Evolutionary conservation across 768 basidiomycete species (phyloP).

Genomic region (Termitomyces eurrhizus): DNA sequence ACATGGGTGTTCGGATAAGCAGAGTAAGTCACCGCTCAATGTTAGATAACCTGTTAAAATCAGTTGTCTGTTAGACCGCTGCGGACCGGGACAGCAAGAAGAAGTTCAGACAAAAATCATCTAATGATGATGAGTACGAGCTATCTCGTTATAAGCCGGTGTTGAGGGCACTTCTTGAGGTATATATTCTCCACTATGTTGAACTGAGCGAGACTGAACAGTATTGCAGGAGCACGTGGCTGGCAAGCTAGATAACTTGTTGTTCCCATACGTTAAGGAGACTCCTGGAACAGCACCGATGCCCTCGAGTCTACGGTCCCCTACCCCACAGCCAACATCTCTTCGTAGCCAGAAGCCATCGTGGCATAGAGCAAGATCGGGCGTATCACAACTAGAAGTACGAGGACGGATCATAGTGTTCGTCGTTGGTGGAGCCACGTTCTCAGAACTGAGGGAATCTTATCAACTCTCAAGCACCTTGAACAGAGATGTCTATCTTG

Average conservation of each 20-base stretch:
- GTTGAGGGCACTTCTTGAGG: slow-evolving; percentile 80
- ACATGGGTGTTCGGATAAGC: slow-evolving; percentile 79
- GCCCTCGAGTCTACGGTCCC: slow-evolving; percentile 41
- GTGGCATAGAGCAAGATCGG: slow-evolving; percentile 77
- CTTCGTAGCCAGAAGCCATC: slow-evolving; percentile 86
- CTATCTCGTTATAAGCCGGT: slow-evolving; percentile 91
- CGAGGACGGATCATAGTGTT: slow-evolving; percentile 85
- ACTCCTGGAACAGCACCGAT: slow-evolving; percentile 52
- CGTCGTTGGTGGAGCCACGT: slow-evolving; percentile 92
- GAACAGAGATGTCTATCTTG: slow-evolving; percentile 90
- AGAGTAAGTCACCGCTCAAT: slow-evolving; percentile 49
- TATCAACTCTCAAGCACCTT: slow-evolving; percentile 73
- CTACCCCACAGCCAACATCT: slow-evolving; percentile 62
- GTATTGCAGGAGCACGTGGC: slow-evolving; percentile 70
- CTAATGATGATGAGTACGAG: slow-evolving; percentile 91
- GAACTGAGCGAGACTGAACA: background rate
- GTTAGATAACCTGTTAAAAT: background rate
- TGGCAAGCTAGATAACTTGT: slow-evolving; percentile 67
- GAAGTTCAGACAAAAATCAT: slow-evolving; percentile 73
- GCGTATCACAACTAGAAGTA: slow-evolving; percentile 43
- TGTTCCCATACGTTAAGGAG: slow-evolving; percentile 92
- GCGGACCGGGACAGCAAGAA: slow-evolving; percentile 78
- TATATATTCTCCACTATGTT: slow-evolving; percentile 24
- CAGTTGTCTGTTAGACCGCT: slow-evolving; percentile 44
- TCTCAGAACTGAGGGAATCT: slow-evolving; percentile 88